A percentile compares a stretch with the other conserved stretches of the same genome.
Evolutionary conservation across 2,329 filamentous ascomycete species (phyloP).

Genomic region (Penicillium brasilianum): DNA sequence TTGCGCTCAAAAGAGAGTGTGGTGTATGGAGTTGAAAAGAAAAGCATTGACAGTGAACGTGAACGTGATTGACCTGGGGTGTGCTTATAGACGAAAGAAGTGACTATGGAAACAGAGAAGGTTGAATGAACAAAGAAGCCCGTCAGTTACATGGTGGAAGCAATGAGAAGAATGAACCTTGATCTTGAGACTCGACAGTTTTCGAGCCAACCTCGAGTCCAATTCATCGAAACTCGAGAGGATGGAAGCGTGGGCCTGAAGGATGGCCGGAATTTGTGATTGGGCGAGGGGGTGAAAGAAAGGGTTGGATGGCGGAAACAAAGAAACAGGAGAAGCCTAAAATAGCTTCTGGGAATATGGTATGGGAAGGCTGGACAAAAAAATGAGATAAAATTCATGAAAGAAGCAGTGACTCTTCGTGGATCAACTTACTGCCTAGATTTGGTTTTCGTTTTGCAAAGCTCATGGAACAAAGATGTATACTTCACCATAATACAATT

Average conservation of each 20-base stretch:
- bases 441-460: no score
- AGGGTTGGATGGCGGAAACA: background rate
- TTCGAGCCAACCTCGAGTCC: background rate
- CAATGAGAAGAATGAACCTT: background rate
- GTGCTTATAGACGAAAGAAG: background rate
- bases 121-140: constrained; percentile 5
- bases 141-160: background rate
- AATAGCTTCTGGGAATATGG: background rate
- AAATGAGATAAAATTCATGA: background rate
- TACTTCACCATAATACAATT: background rate
- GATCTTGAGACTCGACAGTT: background rate
- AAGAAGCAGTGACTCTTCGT: background rate
- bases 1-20: background rate
- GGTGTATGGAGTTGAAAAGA: background rate
- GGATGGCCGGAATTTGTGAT: background rate
- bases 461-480: no score
- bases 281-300: background rate
- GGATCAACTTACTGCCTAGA: no score
- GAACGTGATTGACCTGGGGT: background rate
- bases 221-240: background rate
- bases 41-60: background rate
- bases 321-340: constrained; percentile 4
- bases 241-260: background rate
- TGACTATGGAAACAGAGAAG: background rate
- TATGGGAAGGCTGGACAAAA: background rate